These are phyloP conservation scores for Cytospora schulzeri DNA, from an alignment of 2,329 filamentous ascomycete species.

Conservation along the genomic window DNA sequence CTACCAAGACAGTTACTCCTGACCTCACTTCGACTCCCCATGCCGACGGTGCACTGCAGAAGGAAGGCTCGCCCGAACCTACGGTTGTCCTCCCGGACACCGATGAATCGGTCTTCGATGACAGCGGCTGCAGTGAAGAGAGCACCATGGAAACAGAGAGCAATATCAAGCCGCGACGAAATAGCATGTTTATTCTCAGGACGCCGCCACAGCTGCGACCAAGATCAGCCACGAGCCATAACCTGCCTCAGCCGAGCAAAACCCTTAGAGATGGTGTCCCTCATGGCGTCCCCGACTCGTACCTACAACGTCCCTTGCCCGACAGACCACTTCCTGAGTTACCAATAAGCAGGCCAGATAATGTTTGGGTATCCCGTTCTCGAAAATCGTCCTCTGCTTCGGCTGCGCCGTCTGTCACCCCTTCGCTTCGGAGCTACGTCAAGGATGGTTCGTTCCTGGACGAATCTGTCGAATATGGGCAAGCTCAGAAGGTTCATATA, in stretches of 20 bases:
- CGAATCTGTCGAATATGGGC: constrained; percentile 22
- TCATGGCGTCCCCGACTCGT: constrained; percentile 28
- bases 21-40: background rate
- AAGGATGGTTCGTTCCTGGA: constrained; percentile 24
- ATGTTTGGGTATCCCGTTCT: constrained; percentile 14
- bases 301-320: constrained; percentile 36
- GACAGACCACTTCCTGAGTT: constrained; percentile 32
- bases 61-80: background rate
- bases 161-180: background rate
- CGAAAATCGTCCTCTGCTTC: constrained; percentile 28
- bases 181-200: constrained; percentile 18
- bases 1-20: constrained; percentile 5
- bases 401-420: constrained; percentile 21
- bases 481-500: constrained; percentile 20
- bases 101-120: constrained; percentile 22
- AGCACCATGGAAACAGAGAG: background rate
- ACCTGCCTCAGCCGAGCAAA: constrained; percentile 39
- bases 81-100: background rate
- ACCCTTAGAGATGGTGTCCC: constrained; percentile 31
- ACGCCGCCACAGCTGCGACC: constrained; percentile 25
- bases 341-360: constrained; percentile 10
- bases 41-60: background rate
- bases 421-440: constrained; percentile 26
- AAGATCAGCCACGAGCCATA: constrained; percentile 6
- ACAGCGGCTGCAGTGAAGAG: constrained; percentile 4